Percentiles rank a stretch among this genome's conserved stretches.
phyloP scores from a whole-genome alignment of 345 rosid species.

The Syzygium aqueum region DNA sequence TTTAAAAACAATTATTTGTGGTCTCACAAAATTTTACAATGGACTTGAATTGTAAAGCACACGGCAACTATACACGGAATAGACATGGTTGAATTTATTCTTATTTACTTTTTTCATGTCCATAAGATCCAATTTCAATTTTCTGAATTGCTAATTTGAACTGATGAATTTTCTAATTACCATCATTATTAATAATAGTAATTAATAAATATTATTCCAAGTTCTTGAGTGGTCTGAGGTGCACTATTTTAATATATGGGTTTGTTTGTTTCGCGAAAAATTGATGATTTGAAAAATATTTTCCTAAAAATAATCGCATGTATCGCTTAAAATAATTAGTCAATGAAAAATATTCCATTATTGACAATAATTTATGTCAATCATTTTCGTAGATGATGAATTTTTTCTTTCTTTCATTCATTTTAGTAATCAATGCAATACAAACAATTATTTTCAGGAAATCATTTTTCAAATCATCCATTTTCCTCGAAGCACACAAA shows the following conservation, averaged over 20 bases:
- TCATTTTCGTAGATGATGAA: not conserved
- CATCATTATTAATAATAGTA: too few species aligned
- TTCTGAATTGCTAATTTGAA: too few species aligned
- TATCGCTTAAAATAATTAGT: not conserved
- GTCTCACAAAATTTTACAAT: too few species aligned
- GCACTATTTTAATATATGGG: not conserved
- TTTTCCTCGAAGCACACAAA: too few species aligned
- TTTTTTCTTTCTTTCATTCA: not conserved
- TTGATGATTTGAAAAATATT: not conserved
- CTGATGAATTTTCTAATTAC: too few species aligned
- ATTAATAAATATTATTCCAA: not conserved
- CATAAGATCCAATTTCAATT: too few species aligned
- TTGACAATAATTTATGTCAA: not conserved
- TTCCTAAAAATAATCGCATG: not conserved
- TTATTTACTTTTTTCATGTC: too few species aligned
- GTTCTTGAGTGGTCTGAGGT: not conserved
- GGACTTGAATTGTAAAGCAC: too few species aligned
- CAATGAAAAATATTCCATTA: not conserved
- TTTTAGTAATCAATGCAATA: not conserved
- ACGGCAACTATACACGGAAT: too few species aligned
- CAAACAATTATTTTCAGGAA: accelerated
- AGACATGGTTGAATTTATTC: too few species aligned
- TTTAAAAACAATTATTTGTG: not conserved
- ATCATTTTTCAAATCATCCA: not conserved
- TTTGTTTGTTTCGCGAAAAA: not conserved